phyloP scores from a whole-genome alignment of 1,139 yeast species.

The Torulaspora pretoriensis region DNA sequence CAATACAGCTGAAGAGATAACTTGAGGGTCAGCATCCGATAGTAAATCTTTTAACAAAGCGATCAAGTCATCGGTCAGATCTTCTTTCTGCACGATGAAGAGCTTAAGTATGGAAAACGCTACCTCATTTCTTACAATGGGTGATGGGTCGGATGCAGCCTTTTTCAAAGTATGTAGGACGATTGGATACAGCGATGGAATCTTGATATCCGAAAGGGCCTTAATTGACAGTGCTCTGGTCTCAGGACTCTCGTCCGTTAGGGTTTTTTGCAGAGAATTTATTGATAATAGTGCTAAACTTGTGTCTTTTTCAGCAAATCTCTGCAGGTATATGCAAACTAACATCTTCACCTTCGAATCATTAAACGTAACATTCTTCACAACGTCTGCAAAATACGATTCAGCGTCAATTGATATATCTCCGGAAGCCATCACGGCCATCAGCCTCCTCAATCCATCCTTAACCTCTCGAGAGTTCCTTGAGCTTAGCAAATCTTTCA shows the following conservation, averaged over 20 bases:
- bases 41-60: conserved; percentile 52
- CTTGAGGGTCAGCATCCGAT: conserved; percentile 60
- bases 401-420: conserved; percentile 44
- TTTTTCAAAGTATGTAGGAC: conserved; percentile 68
- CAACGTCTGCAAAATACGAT: conserved; percentile 70
- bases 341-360: conserved; percentile 67
- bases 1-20: conserved; percentile 65
- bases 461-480: conserved; percentile 66
- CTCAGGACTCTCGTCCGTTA: conserved; percentile 65
- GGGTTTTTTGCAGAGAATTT: conserved; percentile 83
- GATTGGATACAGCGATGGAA: conserved; percentile 77
- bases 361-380: conserved; percentile 76
- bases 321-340: conserved; percentile 70
- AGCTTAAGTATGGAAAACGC: conserved; percentile 75
- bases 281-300: conserved; percentile 84
- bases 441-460: conserved; percentile 72
- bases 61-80: conserved; percentile 44
- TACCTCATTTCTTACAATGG: conserved; percentile 74
- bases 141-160: conserved; percentile 65
- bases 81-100: conserved; percentile 40
- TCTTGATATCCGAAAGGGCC: conserved; percentile 74
- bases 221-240: conserved; percentile 71
- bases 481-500: conserved; percentile 62
- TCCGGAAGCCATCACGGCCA: conserved; percentile 62
- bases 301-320: conserved; percentile 81